Percentiles rank a stretch among this genome's conserved stretches.
Evolutionary conservation across 106 monocot species (phyloP).

Genomic region (Agapanthus africanus): DNA sequence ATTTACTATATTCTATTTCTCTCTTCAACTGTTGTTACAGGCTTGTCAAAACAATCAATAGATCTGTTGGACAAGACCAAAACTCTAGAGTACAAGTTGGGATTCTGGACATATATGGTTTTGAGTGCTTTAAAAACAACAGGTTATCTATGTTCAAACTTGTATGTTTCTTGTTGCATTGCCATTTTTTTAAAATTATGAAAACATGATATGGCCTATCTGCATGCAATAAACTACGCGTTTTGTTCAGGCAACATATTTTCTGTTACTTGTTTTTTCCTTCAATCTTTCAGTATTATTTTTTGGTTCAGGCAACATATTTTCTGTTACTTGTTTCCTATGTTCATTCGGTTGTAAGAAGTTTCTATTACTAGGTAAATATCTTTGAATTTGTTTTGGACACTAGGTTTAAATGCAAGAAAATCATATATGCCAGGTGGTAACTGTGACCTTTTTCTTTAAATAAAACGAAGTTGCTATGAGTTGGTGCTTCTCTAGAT

Average conservation of each 20-base stretch:
- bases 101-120: slow-evolving; percentile 81
- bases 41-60: slow-evolving; percentile 86
- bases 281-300: not conserved
- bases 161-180: slow-evolving; percentile 6
- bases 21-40: slow-evolving; percentile 25
- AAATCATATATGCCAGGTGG: not conserved
- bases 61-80: slow-evolving; percentile 69
- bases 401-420: not conserved
- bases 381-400: not conserved
- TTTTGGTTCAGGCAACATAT: too few species aligned
- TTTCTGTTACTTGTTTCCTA: too few species aligned
- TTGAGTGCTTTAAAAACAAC: slow-evolving; percentile 77
- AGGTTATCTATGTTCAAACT: slow-evolving; percentile 33
- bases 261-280: too few species aligned
- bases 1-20: not conserved
- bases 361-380: not conserved
- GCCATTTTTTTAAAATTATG: not conserved
- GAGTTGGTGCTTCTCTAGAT: not conserved
- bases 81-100: slow-evolving; percentile 61
- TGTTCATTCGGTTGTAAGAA: not conserved
- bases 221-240: not conserved
- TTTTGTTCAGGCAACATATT: too few species aligned
- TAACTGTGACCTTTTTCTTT: not conserved
- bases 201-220: not conserved
- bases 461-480: not conserved